A percentile compares a stretch with the other conserved stretches of the same genome.
These are phyloP conservation scores for Solanum lignicaule DNA, from an alignment of 257 asterid genomes.

Conservation along the genomic window DNA sequence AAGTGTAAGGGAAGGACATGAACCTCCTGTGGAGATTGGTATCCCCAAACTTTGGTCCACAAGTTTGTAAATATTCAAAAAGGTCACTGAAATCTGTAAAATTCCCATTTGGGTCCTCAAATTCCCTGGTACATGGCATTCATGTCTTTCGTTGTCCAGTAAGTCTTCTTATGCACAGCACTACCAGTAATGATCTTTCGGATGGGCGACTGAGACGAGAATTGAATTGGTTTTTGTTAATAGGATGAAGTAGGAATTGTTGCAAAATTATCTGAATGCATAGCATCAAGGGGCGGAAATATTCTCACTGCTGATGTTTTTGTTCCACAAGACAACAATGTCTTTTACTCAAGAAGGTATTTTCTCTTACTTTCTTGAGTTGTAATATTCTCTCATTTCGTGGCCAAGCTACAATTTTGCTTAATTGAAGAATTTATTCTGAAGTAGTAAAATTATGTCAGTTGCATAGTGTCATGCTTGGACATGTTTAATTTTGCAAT, in stretches of 20 bases:
- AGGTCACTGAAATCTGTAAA: constrained; percentile 41
- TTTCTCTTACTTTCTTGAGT: background rate
- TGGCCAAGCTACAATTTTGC: background rate
- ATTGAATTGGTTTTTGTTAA: background rate
- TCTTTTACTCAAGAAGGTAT: constrained; percentile 87
- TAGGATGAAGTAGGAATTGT: constrained; percentile 94
- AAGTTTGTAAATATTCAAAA: constrained; percentile 20
- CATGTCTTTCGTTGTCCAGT: constrained; percentile 92
- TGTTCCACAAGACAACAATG: constrained; percentile 75
- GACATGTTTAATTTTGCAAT: background rate
- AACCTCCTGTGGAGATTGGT: constrained; percentile 35
- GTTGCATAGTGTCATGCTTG: background rate
- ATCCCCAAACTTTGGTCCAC: constrained; percentile 22
- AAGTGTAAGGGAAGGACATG: constrained; percentile 24
- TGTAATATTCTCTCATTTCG: background rate
- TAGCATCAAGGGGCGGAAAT: constrained; percentile 86
- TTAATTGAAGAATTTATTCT: background rate
- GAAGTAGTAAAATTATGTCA: background rate
- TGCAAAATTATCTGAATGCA: constrained; percentile 80
- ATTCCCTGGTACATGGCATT: constrained; percentile 70
- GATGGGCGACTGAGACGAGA: background rate
- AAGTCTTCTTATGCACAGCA: constrained; percentile 2
- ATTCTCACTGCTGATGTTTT: constrained; percentile 83
- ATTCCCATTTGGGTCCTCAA: constrained; percentile 38
- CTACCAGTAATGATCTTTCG: background rate